Conservation (phyloP, 164 flowering plant species). For the Saururus chinensis region DNA sequence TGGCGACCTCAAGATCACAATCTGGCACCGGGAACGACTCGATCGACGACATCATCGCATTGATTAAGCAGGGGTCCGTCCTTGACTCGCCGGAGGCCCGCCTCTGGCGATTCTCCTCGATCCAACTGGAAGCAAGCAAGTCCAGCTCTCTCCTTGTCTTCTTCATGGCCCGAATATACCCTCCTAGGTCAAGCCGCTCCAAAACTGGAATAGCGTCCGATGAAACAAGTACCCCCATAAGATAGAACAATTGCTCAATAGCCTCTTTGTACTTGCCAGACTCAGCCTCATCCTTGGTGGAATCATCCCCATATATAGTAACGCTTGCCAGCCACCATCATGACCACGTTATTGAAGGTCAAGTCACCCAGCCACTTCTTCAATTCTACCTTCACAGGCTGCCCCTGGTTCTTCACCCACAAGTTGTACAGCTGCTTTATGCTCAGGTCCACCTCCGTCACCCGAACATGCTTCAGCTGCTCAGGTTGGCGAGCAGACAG, state of each 20-base stretch:
- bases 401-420: neutral
- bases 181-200: neutral
- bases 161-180: constrained; percentile 4
- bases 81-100: neutral
- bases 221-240: neutral
- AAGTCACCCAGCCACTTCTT: constrained; percentile 2
- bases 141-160: constrained; percentile 1
- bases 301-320: neutral
- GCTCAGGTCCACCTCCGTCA: neutral
- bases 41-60: constrained; percentile 1
- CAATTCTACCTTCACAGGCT: neutral
- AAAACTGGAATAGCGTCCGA: constrained; percentile 5
- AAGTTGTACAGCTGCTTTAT: neutral
- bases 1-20: too few relatives aligned
- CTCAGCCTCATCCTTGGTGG: neutral
- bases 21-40: too few relatives aligned
- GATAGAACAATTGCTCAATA: neutral
- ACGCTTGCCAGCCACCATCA: constrained; percentile 4
- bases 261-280: neutral
- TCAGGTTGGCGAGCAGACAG: constrained; percentile 1
- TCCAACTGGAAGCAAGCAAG: neutral
- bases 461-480: neutral
- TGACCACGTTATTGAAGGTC: neutral
- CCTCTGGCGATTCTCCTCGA: constrained; percentile 2
- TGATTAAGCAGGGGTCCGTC: constrained; percentile 1